These are phyloP conservation scores for Pelargonium fulgidum DNA, from an alignment of 441 rosid genomes.

Conservation along the genomic window DNA sequence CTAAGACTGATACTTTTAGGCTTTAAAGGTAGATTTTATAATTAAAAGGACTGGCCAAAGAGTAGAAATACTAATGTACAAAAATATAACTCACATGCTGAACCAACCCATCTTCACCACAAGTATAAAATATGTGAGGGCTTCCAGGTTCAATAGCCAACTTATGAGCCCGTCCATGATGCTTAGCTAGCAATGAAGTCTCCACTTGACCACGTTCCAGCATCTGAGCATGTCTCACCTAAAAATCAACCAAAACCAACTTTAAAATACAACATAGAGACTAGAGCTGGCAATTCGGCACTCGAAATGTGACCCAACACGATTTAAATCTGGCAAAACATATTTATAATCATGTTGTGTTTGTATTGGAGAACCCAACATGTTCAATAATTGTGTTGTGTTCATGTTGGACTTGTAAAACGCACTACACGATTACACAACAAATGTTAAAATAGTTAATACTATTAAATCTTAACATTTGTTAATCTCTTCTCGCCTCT, in stretches of 20 bases:
- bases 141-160: slow-evolving; percentile 87
- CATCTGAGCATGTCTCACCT: slow-evolving; percentile 75
- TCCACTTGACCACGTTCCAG: slow-evolving; percentile 54
- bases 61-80: background rate
- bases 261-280: background rate
- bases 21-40: slow-evolving; percentile 4
- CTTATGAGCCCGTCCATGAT: slow-evolving; percentile 66
- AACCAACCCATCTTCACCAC: slow-evolving; percentile 91
- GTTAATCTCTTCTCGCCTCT: no score
- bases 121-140: slow-evolving; percentile 70
- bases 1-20: background rate
- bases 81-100: slow-evolving; percentile 56
- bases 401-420: no score
- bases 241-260: background rate
- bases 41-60: slow-evolving; percentile 9
- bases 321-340: no score
- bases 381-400: no score
- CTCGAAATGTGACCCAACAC: no score
- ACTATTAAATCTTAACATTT: no score
- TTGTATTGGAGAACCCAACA: no score
- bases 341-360: no score
- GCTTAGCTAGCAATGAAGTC: slow-evolving; percentile 50
- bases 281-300: background rate
- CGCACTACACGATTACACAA: no score
- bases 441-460: no score